These are phyloP conservation scores for Paramecium bursaria DNA, from an alignment of 73 alveolate species.

Conservation along the genomic window DNA sequence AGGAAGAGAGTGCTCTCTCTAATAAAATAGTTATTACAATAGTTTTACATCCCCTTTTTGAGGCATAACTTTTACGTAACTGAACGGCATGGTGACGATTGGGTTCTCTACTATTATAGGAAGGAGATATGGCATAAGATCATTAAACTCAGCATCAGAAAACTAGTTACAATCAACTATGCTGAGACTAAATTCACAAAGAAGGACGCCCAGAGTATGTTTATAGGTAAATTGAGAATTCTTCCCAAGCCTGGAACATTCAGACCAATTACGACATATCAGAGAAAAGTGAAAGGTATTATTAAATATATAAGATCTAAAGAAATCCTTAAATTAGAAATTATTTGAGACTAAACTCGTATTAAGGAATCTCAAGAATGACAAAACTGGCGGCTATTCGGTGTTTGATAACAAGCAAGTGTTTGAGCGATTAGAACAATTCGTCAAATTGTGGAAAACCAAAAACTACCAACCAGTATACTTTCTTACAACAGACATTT, in stretches of 20 bases:
- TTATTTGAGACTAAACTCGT: constrained; percentile 69
- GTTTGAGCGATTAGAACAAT: constrained; percentile 77
- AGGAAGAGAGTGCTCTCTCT: constrained; percentile 16
- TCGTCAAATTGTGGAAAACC: constrained; percentile 77
- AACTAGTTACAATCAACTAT: background rate
- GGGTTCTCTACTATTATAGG: constrained; percentile 81
- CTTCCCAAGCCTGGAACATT: constrained; percentile 85
- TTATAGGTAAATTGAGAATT: constrained; percentile 82
- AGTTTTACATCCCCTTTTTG: constrained; percentile 40
- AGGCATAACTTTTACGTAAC: constrained; percentile 81
- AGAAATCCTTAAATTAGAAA: constrained; percentile 63
- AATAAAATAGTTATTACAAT: constrained; percentile 6
- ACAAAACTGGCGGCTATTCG: constrained; percentile 77
- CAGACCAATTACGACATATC: constrained; percentile 89
- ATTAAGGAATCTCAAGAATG: constrained; percentile 70
- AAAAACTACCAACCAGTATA: constrained; percentile 73
- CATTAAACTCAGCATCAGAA: constrained; percentile 70
- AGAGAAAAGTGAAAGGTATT: constrained; percentile 68
- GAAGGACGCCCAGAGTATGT: constrained; percentile 31
- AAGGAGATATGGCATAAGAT: constrained; percentile 80
- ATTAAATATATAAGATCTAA: background rate
- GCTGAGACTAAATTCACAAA: constrained; percentile 3
- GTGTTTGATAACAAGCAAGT: constrained; percentile 84
- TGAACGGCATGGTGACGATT: constrained; percentile 80
- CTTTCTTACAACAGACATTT: constrained; percentile 83